Conservation (phyloP, 23 red algal species). For the Gracilaria vermiculophylla region DNA sequence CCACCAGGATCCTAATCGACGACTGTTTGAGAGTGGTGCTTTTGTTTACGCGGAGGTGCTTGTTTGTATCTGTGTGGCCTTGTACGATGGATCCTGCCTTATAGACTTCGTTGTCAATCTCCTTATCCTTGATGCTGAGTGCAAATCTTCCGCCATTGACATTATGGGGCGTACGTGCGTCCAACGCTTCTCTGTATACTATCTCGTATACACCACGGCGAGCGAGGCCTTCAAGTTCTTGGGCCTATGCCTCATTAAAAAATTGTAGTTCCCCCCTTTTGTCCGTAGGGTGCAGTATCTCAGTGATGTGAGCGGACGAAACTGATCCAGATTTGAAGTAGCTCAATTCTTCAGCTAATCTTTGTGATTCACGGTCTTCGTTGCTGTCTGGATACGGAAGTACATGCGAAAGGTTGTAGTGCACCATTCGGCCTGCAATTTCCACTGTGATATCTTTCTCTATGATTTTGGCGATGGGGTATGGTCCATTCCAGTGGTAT, state of each 20-base stretch:
- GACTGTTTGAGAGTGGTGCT: background rate
- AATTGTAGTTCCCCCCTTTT: background rate
- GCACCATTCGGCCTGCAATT: background rate
- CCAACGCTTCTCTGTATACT: conserved; percentile 2
- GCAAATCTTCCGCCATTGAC: background rate
- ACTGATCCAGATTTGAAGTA: background rate
- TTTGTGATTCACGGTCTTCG: background rate
- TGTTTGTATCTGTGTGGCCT: conserved; percentile 9
- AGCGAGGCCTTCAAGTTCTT: background rate
- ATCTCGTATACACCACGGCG: background rate
- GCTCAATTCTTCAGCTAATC: background rate
- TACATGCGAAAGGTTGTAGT: background rate
- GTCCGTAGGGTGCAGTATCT: background rate
- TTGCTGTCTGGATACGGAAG: background rate
- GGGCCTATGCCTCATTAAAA: background rate
- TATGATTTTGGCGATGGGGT: background rate
- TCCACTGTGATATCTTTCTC: background rate
- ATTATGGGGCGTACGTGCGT: background rate
- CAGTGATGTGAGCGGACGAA: background rate
- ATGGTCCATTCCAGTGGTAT: background rate
- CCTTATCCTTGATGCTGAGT: conserved; percentile 1
- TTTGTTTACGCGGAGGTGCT: background rate
- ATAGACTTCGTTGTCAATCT: background rate
- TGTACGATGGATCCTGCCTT: conserved; percentile 32
- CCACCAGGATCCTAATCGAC: background rate